phyloP scores from a whole-genome alignment of 208 protist species.

The Vickermania ingenoplastis region DNA sequence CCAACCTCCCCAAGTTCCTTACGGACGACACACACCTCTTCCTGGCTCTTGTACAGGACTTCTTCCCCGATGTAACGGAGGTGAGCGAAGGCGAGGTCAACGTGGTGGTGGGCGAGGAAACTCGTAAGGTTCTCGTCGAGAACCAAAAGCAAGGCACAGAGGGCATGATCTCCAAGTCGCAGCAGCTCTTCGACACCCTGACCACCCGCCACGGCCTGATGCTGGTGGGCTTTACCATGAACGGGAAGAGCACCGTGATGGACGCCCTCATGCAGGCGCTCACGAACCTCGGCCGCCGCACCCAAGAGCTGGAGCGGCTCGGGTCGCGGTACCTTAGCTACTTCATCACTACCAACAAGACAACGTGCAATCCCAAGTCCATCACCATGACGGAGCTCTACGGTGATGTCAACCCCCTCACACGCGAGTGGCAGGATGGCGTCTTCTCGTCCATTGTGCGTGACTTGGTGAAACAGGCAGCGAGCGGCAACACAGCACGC shows the following conservation, averaged over 20 bases:
- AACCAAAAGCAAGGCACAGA: conserved; percentile 57
- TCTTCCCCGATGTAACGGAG: conserved; percentile 79
- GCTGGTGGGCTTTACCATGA: conserved; percentile 93
- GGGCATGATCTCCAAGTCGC: conserved; percentile 67
- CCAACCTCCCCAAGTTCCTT: conserved; percentile 91
- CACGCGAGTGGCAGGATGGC: conserved; percentile 94
- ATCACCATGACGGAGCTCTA: conserved; percentile 95
- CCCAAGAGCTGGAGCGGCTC: conserved; percentile 17
- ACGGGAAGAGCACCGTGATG: conserved; percentile 88
- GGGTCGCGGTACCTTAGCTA: conserved; percentile 48
- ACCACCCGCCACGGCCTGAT: conserved; percentile 88
- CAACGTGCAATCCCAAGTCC: conserved; percentile 91
- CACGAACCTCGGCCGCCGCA: conserved; percentile 27
- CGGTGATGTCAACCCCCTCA: conserved; percentile 91
- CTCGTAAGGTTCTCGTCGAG: conserved; percentile 42
- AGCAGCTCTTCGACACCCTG: conserved; percentile 92
- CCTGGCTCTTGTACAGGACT: conserved; percentile 82
- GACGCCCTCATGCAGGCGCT: conserved; percentile 64
- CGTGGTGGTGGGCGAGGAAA: conserved; percentile 28
- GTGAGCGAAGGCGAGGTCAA: conserved; percentile 44
- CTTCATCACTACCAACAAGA: conserved; percentile 49
- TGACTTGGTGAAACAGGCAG: conserved; percentile 55
- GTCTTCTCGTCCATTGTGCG: conserved; percentile 88
- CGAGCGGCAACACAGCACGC: conserved; percentile 14
- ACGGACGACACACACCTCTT: conserved; percentile 88